Percentiles rank a stretch among this genome's conserved stretches.
These are phyloP conservation scores for Gonium pectorale DNA, from an alignment of 139 green algal species.

Conservation along the genomic window DNA sequence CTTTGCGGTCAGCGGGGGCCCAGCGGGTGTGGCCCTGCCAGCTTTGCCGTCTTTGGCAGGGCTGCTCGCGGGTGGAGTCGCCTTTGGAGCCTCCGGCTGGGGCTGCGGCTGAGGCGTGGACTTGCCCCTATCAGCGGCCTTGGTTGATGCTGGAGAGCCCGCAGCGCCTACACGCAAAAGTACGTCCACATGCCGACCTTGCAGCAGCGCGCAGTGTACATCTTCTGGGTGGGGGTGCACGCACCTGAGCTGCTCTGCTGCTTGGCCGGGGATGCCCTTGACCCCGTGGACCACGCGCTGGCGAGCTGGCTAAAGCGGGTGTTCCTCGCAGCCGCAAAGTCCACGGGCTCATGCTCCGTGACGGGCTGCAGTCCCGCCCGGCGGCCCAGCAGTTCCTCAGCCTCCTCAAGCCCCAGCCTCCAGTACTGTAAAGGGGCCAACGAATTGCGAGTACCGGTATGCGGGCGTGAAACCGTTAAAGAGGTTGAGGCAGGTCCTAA, in stretches of 20 bases:
- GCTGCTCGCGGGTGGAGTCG: neutral
- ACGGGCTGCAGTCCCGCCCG: slow-evolving; percentile 15
- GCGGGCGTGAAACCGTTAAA: neutral
- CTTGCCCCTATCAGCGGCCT: neutral
- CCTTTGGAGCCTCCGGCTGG: neutral
- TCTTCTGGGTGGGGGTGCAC: neutral
- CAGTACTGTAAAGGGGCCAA: slow-evolving; percentile 14
- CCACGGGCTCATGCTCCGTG: slow-evolving; percentile 14
- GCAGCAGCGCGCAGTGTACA: neutral
- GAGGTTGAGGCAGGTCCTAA: neutral
- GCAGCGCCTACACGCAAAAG: neutral
- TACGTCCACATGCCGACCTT: neutral
- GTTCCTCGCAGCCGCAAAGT: slow-evolving; percentile 23
- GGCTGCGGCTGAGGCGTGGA: neutral
- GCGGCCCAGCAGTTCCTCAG: slow-evolving; percentile 20
- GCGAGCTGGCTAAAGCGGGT: slow-evolving; percentile 8
- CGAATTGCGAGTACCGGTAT: neutral
- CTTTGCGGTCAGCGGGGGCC: neutral
- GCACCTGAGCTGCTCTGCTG: slow-evolving; percentile 29
- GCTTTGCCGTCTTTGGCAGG: neutral
- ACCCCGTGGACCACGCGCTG: slow-evolving; percentile 8
- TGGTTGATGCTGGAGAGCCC: neutral
- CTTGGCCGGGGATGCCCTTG: neutral
- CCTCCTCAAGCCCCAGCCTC: slow-evolving; percentile 25
- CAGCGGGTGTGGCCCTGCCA: no score